These are phyloP conservation scores for Lobosporangium transversale DNA, from an alignment of 192 early-diverging fungal species.

Conservation along the genomic window DNA sequence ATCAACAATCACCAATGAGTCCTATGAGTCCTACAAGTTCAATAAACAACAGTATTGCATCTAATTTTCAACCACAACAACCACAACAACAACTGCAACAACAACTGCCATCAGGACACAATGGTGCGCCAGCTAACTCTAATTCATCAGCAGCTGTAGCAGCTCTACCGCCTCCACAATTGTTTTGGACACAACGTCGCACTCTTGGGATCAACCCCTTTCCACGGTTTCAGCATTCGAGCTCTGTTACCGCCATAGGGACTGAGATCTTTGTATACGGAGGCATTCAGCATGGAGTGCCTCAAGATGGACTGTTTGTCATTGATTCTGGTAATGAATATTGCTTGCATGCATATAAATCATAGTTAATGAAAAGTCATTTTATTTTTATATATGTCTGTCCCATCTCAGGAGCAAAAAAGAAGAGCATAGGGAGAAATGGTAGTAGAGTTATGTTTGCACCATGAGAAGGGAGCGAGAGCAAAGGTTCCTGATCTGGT, in stretches of 20 bases:
- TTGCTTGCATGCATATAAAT: not conserved
- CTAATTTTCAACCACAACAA: not conserved
- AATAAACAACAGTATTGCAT: conserved; percentile 1
- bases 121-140: not conserved
- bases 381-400: too few species aligned
- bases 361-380: too few species aligned
- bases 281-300: conserved; percentile 26
- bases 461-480: not conserved
- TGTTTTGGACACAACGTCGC: conserved; percentile 49
- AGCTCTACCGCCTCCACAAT: conserved; percentile 33
- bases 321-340: conserved; percentile 41
- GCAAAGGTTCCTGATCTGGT: not conserved
- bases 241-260: conserved; percentile 38
- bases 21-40: conserved; percentile 38
- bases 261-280: conserved; percentile 46
- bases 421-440: not conserved
- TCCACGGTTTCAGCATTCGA: conserved; percentile 43
- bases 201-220: conserved; percentile 49
- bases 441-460: not conserved
- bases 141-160: not conserved
- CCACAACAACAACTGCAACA: conserved; percentile 11
- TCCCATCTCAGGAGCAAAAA: too few species aligned
- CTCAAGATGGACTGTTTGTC: conserved; percentile 44
- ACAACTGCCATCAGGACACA: not conserved
- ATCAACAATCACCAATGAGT: conserved; percentile 31